Conservation (phyloP, 306 rosid species). For the Biancaea sappan region DNA sequence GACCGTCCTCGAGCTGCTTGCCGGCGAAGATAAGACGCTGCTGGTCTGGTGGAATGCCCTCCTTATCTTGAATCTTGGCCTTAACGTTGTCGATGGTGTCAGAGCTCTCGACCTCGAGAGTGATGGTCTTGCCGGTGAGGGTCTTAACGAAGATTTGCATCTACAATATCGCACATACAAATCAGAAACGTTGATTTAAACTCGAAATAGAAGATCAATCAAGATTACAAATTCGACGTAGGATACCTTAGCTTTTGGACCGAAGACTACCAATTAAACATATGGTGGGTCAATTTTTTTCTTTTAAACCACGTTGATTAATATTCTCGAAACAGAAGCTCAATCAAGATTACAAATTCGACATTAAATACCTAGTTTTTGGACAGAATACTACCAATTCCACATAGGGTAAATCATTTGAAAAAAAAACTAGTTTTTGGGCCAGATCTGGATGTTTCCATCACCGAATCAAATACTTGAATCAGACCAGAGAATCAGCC, state of each 20-base stretch:
- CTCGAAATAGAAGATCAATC: no score
- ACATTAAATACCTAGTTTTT: no score
- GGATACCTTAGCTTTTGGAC: no score
- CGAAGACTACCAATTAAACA: no score
- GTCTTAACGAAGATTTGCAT: slow-evolving; percentile 72
- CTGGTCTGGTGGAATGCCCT: slow-evolving; percentile 79
- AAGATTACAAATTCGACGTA: no score
- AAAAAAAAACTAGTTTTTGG: no score
- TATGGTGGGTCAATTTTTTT: no score
- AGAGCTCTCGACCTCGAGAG: slow-evolving; percentile 64
- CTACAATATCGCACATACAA: no score
- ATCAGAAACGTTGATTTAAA: no score
- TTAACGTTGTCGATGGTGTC: slow-evolving; percentile 76
- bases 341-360: background rate
- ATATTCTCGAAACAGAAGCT: no score
- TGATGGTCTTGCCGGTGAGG: slow-evolving; percentile 73
- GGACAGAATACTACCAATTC: no score
- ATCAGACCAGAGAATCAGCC: background rate
- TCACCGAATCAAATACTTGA: background rate
- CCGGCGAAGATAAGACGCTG: slow-evolving; percentile 72
- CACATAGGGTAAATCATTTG: background rate
- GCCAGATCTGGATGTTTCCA: background rate
- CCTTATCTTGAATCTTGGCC: slow-evolving; percentile 80
- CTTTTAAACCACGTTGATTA: no score
- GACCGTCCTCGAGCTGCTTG: slow-evolving; percentile 70